These are phyloP conservation scores for Blastocystis sp. DNA, from an alignment of 352 stramenopile genomes.

Conservation along the genomic window DNA sequence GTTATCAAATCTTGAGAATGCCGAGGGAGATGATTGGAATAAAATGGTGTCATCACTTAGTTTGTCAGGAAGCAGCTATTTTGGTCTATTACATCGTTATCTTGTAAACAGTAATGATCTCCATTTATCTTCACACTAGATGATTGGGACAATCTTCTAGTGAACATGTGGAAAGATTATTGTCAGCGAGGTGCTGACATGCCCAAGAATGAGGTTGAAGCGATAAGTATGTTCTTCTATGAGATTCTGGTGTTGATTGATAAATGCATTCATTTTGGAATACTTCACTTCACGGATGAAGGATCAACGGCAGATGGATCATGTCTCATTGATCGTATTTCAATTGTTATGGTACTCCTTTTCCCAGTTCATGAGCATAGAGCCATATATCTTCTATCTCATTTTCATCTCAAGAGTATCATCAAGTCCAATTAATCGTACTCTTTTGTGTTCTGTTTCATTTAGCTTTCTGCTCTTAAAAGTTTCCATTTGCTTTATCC, in stretches of 20 bases:
- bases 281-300: not conserved
- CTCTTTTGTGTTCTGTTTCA: not conserved
- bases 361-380: not conserved
- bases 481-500: not conserved
- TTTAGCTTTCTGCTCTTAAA: not conserved
- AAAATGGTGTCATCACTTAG: not conserved
- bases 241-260: not conserved
- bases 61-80: not conserved
- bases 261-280: not conserved
- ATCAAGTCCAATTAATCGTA: not conserved
- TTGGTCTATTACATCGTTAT: not conserved
- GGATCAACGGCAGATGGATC: not conserved
- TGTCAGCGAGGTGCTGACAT: not conserved
- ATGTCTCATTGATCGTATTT: not conserved
- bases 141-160: constrained; percentile 9
- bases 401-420: not conserved
- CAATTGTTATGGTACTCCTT: not conserved
- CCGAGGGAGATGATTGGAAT: not conserved
- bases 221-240: not conserved
- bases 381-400: not conserved
- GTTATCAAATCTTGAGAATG: not conserved
- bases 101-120: not conserved
- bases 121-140: not conserved
- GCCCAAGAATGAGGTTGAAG: not conserved
- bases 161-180: constrained; percentile 3